Percentiles rank a stretch among this genome's conserved stretches.
phyloP scores from a whole-genome alignment of 805 yeast species.

The Wickerhamiella parazyma region DNA sequence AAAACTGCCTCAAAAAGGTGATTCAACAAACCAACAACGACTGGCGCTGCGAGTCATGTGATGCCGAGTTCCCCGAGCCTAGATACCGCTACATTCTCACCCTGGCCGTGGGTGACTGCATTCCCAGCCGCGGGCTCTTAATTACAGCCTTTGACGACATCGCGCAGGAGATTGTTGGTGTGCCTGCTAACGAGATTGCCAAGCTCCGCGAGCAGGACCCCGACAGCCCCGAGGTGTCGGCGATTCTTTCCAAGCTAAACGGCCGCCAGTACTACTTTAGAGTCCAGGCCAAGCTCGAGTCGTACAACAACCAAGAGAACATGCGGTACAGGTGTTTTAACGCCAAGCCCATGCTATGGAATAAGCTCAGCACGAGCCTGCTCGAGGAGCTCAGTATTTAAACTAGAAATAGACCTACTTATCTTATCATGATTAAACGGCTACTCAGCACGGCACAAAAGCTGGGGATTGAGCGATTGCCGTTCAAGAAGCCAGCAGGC shows the following conservation, averaged over 20 bases:
- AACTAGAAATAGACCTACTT: neutral
- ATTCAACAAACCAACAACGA: slow-evolving; percentile 55
- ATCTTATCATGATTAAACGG: neutral
- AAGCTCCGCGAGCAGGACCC: slow-evolving; percentile 23
- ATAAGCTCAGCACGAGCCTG: neutral
- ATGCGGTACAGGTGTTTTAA: slow-evolving; percentile 59
- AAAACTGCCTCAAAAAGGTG: slow-evolving; percentile 74
- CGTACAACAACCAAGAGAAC: slow-evolving; percentile 55
- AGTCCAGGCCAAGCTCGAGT: slow-evolving; percentile 70
- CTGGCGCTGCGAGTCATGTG: slow-evolving; percentile 93
- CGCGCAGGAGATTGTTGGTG: slow-evolving; percentile 54
- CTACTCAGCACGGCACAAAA: neutral
- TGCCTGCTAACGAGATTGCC: slow-evolving; percentile 48
- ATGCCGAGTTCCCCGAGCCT: slow-evolving; percentile 53
- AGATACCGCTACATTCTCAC: slow-evolving; percentile 67
- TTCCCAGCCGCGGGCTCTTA: slow-evolving; percentile 41
- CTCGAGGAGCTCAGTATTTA: neutral
- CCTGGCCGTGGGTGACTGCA: slow-evolving; percentile 72
- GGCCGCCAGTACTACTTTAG: slow-evolving; percentile 65
- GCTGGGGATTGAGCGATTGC: neutral
- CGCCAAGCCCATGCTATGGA: slow-evolving; percentile 21
- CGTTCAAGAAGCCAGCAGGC: neutral
- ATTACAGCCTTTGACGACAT: slow-evolving; percentile 75
- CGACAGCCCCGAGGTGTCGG: slow-evolving; percentile 32
- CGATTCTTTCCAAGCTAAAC: slow-evolving; percentile 35